A percentile compares a stretch with the other conserved stretches of the same genome.
Evolutionary conservation across 1,284 basidiomycete species (phyloP).

Genomic region (Boletus calvinii): DNA sequence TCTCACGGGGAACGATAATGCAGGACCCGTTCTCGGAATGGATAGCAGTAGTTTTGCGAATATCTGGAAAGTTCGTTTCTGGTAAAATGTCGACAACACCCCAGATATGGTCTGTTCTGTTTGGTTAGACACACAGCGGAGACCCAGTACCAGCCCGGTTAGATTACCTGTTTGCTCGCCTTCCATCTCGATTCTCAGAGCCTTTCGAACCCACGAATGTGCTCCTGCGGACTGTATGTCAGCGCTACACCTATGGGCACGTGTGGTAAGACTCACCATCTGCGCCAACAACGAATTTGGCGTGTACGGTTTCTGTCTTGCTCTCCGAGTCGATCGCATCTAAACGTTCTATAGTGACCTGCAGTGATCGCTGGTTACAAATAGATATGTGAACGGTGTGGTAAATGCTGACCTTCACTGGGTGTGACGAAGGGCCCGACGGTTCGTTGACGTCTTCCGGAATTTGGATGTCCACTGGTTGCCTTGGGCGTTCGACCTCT

Average conservation of each 20-base stretch:
- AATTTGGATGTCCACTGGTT: constrained; percentile 55
- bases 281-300: constrained; percentile 62
- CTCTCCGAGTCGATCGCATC: constrained; percentile 30
- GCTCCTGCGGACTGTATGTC: constrained; percentile 47
- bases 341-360: constrained; percentile 44
- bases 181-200: constrained; percentile 68
- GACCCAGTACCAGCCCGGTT: not conserved
- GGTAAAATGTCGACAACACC: constrained; percentile 71
- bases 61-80: constrained; percentile 78
- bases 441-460: constrained; percentile 43
- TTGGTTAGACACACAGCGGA: not conserved
- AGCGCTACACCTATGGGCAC: not conserved
- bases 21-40: constrained; percentile 61
- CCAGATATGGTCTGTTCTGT: constrained; percentile 61
- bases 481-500: constrained; percentile 56
- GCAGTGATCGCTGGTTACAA: not conserved
- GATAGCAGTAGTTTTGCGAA: constrained; percentile 59
- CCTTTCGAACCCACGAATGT: constrained; percentile 78
- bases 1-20: constrained; percentile 58
- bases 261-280: constrained; percentile 44
- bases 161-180: constrained; percentile 62
- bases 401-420: constrained; percentile 49
- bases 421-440: constrained; percentile 46
- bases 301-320: constrained; percentile 27
- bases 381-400: not conserved